These are phyloP conservation scores for Anisogramma anomala DNA, from an alignment of 2,329 filamentous ascomycete species.

Conservation along the genomic window DNA sequence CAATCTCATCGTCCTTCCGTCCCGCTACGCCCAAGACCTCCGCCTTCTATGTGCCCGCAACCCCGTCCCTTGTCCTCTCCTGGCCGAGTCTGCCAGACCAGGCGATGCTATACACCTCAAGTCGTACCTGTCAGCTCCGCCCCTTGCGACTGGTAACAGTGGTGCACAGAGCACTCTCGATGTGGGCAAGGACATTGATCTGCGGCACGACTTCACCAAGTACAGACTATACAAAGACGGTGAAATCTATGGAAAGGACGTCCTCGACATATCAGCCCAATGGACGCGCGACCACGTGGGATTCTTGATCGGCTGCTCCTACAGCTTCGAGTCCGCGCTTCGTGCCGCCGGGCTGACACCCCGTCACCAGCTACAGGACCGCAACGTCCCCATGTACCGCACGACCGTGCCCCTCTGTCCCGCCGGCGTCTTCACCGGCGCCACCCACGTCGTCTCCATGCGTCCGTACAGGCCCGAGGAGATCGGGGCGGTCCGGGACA, in stretches of 20 bases:
- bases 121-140: conserved; percentile 24
- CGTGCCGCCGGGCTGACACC: conserved; percentile 36
- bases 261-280: conserved; percentile 32
- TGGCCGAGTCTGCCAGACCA: conserved; percentile 37
- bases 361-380: conserved; percentile 34
- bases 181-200: conserved; percentile 35
- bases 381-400: conserved; percentile 51
- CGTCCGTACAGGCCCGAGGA: conserved; percentile 40
- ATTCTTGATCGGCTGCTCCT: conserved; percentile 53
- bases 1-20: conserved; percentile 50
- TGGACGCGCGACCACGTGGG: conserved; percentile 50
- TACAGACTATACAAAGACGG: conserved; percentile 48
- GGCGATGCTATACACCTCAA: conserved; percentile 26
- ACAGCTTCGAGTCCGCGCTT: conserved; percentile 50
- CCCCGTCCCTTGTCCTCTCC: conserved; percentile 49
- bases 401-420: conserved; percentile 44
- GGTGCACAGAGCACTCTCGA: conserved; percentile 2
- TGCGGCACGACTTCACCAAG: conserved; percentile 45
- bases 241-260: conserved; percentile 26
- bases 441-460: conserved; percentile 52
- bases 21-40: conserved; percentile 45
- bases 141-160: neutral
- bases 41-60: conserved; percentile 47
- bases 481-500: conserved; percentile 38
- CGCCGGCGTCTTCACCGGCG: conserved; percentile 43